These are phyloP conservation scores for Lentinula raphanica DNA, from an alignment of 768 basidiomycete species.

Conservation along the genomic window DNA sequence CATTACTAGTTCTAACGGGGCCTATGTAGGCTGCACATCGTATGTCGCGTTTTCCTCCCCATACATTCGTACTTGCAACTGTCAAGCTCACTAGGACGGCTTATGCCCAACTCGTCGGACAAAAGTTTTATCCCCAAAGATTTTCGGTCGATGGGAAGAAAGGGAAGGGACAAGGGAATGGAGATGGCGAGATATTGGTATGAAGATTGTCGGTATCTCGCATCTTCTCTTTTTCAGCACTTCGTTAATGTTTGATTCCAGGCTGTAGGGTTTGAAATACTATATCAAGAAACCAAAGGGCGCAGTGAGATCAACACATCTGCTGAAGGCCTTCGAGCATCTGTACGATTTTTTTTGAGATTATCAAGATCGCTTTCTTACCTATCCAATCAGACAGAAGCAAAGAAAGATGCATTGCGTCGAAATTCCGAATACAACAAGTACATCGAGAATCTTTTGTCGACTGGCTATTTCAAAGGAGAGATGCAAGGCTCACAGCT, in stretches of 20 bases:
- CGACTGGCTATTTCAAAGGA: conserved; percentile 70
- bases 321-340: conserved; percentile 34
- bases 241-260: conserved; percentile 24
- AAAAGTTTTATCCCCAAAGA: conserved; percentile 90
- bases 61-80: conserved; percentile 50
- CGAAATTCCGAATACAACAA: conserved; percentile 62
- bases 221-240: not conserved
- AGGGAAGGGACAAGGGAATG: conserved; percentile 59
- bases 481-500: conserved; percentile 72
- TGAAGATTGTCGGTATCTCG: conserved; percentile 72
- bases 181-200: conserved; percentile 81
- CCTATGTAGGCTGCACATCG: conserved; percentile 72
- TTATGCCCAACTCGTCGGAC: conserved; percentile 89
- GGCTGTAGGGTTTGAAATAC: conserved; percentile 96
- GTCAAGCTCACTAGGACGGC: conserved; percentile 84
- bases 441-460: conserved; percentile 63
- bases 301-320: conserved; percentile 36
- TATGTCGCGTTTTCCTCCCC: conserved; percentile 87
- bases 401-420: conserved; percentile 61
- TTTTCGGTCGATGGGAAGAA: conserved; percentile 74
- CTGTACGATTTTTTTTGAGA: conserved; percentile 29
- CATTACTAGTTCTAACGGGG: not conserved
- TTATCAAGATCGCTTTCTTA: not conserved
- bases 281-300: conserved; percentile 80
- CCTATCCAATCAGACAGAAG: conserved; percentile 42